These are phyloP conservation scores for Hanseniaspora jakobsenii DNA, from an alignment of 805 yeast genomes.

Conservation along the genomic window DNA sequence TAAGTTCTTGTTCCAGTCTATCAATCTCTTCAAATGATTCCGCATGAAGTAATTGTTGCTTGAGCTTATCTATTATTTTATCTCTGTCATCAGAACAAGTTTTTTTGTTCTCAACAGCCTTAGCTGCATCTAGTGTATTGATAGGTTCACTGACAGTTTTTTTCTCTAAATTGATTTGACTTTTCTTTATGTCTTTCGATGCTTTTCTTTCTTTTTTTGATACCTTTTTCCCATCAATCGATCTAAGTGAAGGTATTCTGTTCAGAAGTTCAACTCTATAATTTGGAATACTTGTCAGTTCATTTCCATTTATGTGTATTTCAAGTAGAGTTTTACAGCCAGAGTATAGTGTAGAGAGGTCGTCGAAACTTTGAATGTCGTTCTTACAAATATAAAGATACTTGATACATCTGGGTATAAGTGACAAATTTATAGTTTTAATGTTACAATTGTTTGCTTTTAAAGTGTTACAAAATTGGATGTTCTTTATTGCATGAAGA, in stretches of 20 bases:
- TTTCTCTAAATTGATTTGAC: slow-evolving; percentile 19
- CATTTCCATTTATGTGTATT: background rate
- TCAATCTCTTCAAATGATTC: slow-evolving; percentile 64
- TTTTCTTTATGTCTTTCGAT: background rate
- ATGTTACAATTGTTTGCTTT: background rate
- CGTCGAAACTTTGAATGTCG: background rate
- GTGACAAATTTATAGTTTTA: background rate
- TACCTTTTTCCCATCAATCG: slow-evolving; percentile 1
- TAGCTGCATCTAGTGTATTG: slow-evolving; percentile 16
- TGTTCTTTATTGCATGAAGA: background rate
- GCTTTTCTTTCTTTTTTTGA: slow-evolving; percentile 2
- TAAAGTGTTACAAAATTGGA: background rate
- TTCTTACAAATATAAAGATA: background rate
- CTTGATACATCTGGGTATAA: background rate
- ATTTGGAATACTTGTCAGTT: background rate
- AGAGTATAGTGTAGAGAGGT: background rate
- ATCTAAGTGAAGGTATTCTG: slow-evolving; percentile 5
- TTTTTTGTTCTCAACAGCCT: slow-evolving; percentile 26
- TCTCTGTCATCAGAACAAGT: slow-evolving; percentile 32
- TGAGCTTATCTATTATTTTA: slow-evolving; percentile 41
- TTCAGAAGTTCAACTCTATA: slow-evolving; percentile 3
- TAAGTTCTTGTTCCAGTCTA: slow-evolving; percentile 39
- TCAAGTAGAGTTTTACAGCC: slow-evolving; percentile 5
- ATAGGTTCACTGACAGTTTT: too few relatives aligned
- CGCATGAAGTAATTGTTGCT: slow-evolving; percentile 47